Evolutionary conservation across 2,329 filamentous ascomycete species (phyloP), one percentile per base, ranked within the genome.

Genomic region (Phyllosticta citribraziliensis): DNA sequence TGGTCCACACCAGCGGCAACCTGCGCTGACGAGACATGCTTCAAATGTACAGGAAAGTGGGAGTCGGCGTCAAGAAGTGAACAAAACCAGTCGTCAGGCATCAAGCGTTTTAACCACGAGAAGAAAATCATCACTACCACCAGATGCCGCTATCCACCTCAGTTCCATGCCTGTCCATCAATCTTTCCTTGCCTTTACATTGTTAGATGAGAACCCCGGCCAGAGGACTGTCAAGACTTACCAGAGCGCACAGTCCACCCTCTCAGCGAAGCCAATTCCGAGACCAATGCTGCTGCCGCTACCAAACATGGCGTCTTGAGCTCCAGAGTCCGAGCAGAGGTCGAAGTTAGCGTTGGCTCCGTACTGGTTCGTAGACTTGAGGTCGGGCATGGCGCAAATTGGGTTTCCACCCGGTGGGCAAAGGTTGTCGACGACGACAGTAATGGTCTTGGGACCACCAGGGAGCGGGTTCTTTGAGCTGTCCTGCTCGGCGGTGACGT

Each of bases 271-370:
- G 0, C 72, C 73, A n/a, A 70, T 63, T 9, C 67, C 71, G 57
- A 73, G 60, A 0, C 70, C 70, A n/a, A 70, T 67, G 9, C 69
- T 68, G 27, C 62, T 64, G 52, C 64, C 65, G 5, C 27, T 30
- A 1, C 68, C 69, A 58, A 77, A 76, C 56, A 77, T 65, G 3
- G 74, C 74, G 8, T 57, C 64, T 14, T 66, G 67, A 8, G 75
- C 75, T 12, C 71, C 73, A 11, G 68, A 69, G 61, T 76, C 74
- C 22, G 67, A 70, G 67, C 75, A 77, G 35, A 76, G 67, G 60
- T 77, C 73, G 64, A 76, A 75, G 66, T 77, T 73, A 56, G 75
- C 67, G 52, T 74, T 72, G 8, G 70, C 73, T 5, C 75, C 75
- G 64, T 74, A 74, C 60, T 69, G 71, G 63, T 75, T 76, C 2